Percentiles rank a stretch among this genome's conserved stretches.
Conservation (phyloP, 2,329 filamentous ascomycete genomes). For the Nothopassalora personata region DNA sequence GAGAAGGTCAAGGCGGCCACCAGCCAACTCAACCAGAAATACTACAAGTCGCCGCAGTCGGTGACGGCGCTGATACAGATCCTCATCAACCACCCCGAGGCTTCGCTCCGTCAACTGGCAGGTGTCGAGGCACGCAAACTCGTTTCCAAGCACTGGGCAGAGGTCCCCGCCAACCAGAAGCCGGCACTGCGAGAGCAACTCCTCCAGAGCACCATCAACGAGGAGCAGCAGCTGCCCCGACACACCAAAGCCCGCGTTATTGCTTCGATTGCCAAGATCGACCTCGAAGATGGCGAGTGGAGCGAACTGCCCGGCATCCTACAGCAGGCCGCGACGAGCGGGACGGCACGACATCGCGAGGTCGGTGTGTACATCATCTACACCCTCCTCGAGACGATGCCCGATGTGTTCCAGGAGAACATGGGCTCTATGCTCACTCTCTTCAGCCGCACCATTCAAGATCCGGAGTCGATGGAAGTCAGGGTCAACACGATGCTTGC, state of each 20-base stretch:
- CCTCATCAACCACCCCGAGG: conserved; percentile 67
- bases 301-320: conserved; percentile 72
- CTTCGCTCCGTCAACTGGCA: conserved; percentile 77
- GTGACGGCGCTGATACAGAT: conserved; percentile 84
- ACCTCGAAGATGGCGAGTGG: conserved; percentile 85
- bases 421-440: conserved; percentile 73
- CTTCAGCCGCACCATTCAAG: conserved; percentile 81
- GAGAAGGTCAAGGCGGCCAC: conserved; percentile 74
- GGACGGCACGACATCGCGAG: conserved; percentile 73
- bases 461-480: conserved; percentile 85
- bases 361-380: conserved; percentile 91
- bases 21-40: conserved; percentile 83
- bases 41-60: conserved; percentile 79
- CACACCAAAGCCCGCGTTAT: conserved; percentile 86
- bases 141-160: conserved; percentile 78
- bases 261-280: conserved; percentile 76
- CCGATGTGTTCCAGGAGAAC: conserved; percentile 77
- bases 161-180: conserved; percentile 70
- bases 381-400: conserved; percentile 83
- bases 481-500: conserved; percentile 91
- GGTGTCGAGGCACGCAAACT: conserved; percentile 84
- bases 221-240: conserved; percentile 68
- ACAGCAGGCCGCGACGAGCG: conserved; percentile 70
- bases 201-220: conserved; percentile 75
- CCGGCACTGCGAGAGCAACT: conserved; percentile 73